These are phyloP conservation scores for Aspergillus baeticus DNA, from an alignment of 495 filamentous ascomycete species.

Conservation along the genomic window DNA sequence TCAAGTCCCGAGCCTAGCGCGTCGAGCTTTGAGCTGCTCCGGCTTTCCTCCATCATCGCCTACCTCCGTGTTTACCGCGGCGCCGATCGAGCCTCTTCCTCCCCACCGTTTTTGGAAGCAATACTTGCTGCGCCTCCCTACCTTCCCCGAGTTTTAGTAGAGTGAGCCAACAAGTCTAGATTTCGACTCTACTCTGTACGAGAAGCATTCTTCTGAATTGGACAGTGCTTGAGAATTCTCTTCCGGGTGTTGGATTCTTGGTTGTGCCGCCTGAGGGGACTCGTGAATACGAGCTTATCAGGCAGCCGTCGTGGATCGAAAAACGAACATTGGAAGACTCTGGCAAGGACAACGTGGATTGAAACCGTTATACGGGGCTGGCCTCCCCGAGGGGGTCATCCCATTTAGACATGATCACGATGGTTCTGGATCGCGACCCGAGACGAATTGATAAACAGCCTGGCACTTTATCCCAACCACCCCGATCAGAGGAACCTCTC, in stretches of 20 bases:
- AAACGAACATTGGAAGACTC: not conserved
- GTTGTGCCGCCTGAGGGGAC: slow-evolving; percentile 4
- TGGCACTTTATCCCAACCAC: slow-evolving; percentile 9
- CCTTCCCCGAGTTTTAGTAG: slow-evolving; percentile 10
- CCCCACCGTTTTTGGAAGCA: slow-evolving; percentile 18
- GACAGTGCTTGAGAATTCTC: not conserved
- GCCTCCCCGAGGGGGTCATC: slow-evolving; percentile 51
- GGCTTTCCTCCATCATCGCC: slow-evolving; percentile 6
- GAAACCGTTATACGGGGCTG: slow-evolving; percentile 39
- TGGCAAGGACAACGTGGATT: slow-evolving; percentile 42
- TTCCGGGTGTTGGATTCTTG: not conserved
- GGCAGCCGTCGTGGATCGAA: slow-evolving; percentile 10
- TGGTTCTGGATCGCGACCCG: slow-evolving; percentile 30
- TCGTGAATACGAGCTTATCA: slow-evolving; percentile 16
- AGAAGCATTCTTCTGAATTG: not conserved
- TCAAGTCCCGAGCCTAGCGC: slow-evolving; percentile 4
- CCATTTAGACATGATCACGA: slow-evolving; percentile 33
- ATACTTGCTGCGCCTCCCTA: slow-evolving; percentile 22
- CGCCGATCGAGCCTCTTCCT: slow-evolving; percentile 12
- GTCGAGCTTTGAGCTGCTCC: slow-evolving; percentile 3
- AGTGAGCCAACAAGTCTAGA: slow-evolving; percentile 17
- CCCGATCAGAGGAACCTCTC: slow-evolving; percentile 9
- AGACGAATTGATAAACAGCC: slow-evolving; percentile 20
- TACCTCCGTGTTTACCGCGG: slow-evolving; percentile 15
- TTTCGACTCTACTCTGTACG: not conserved